These are phyloP conservation scores for Nicotiana rustica DNA, from an alignment of 305 asterid species.

Conservation along the genomic window DNA sequence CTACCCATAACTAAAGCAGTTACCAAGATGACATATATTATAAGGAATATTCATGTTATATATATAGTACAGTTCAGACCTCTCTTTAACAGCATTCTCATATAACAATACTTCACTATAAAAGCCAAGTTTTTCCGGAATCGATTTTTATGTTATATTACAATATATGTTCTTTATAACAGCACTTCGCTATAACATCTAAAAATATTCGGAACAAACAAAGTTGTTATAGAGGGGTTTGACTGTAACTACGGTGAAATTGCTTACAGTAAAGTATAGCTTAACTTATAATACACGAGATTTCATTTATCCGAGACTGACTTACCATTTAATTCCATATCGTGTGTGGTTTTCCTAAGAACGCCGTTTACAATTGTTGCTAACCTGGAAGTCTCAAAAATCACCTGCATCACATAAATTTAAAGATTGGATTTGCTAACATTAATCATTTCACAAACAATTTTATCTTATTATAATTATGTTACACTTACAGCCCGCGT, in stretches of 20 bases:
- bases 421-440: neutral
- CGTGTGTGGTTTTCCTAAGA: constrained; percentile 80
- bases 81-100: too few species aligned
- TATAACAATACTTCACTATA: too few species aligned
- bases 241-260: too few species aligned
- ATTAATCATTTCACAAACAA: neutral
- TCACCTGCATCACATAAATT: constrained; percentile 66
- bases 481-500: constrained; percentile 37
- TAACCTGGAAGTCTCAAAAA: constrained; percentile 89
- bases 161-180: too few species aligned
- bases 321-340: constrained; percentile 55
- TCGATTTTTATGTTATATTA: too few species aligned
- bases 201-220: too few species aligned
- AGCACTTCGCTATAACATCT: too few species aligned
- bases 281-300: too few species aligned
- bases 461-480: neutral
- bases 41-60: neutral
- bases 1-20: neutral
- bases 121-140: too few species aligned
- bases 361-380: constrained; percentile 94
- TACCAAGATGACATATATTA: neutral
- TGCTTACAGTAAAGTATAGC: neutral
- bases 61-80: too few species aligned
- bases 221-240: too few species aligned
- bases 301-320: neutral